Evolutionary conservation across 202 grass and related monocot genomes (phyloP).

Genomic region (Panicum hallii): DNA sequence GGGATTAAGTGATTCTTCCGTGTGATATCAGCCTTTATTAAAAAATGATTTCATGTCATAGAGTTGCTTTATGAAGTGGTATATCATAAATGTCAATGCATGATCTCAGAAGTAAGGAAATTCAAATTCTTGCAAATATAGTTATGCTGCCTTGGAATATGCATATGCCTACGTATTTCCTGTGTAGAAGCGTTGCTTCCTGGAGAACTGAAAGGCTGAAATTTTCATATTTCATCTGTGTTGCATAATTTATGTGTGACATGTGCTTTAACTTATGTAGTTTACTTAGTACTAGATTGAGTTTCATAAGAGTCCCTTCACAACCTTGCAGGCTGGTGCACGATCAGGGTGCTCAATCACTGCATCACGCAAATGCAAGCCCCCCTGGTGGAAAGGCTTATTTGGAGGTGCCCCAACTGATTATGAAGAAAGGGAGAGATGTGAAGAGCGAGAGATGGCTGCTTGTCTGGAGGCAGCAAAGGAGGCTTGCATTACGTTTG

Average conservation of each 20-base stretch:
- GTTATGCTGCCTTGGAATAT: background rate
- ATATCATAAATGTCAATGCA: background rate
- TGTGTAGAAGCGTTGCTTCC: background rate
- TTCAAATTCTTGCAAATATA: background rate
- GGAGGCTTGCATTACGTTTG: constrained; percentile 74
- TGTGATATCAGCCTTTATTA: background rate
- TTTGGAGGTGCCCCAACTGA: constrained; percentile 53
- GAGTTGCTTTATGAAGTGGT: background rate
- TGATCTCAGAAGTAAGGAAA: background rate
- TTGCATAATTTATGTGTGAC: background rate
- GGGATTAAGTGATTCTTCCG: background rate
- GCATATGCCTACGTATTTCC: background rate
- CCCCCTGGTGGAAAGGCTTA: constrained; percentile 79
- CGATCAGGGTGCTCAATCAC: constrained; percentile 78
- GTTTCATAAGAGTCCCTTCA: background rate
- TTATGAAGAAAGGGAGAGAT: constrained; percentile 64
- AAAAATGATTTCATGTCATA: background rate
- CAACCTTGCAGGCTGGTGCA: constrained; percentile 61
- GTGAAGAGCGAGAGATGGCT: constrained; percentile 77
- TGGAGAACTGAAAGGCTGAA: background rate
- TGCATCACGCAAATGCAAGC: constrained; percentile 78
- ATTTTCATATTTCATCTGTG: background rate
- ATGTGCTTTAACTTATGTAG: background rate
- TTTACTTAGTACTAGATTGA: background rate
- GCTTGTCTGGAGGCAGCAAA: constrained; percentile 71